phyloP scores from a whole-genome alignment of 495 filamentous ascomycete genomes.

The Aspergillus conjunctus region DNA sequence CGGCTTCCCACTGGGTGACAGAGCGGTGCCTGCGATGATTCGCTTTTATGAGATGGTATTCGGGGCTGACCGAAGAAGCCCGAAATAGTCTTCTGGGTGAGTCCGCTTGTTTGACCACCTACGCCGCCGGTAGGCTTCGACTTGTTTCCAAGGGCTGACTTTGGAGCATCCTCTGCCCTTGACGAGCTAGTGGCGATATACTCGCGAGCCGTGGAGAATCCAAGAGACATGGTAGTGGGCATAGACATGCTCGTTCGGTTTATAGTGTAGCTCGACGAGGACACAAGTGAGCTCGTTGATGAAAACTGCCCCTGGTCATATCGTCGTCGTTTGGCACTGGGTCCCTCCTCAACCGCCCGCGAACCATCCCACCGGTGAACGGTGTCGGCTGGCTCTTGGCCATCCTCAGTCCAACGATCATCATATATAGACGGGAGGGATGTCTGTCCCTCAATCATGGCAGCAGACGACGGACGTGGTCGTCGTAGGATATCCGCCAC shows the following conservation, averaged over 20 bases:
- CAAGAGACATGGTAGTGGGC: constrained; percentile 39
- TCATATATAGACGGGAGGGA: constrained; percentile 57
- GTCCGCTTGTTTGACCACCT: constrained; percentile 24
- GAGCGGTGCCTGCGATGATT: constrained; percentile 10
- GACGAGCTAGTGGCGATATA: constrained; percentile 37
- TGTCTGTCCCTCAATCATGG: constrained; percentile 50
- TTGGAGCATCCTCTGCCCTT: constrained; percentile 11
- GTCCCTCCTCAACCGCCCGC: constrained; percentile 27
- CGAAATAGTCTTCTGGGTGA: constrained; percentile 44
- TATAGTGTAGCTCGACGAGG: constrained; percentile 31
- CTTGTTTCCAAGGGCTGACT: constrained; percentile 21
- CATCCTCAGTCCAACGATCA: constrained; percentile 63
- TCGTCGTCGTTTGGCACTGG: constrained; percentile 40
- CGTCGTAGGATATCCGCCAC: constrained; percentile 67
- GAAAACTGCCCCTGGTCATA: constrained; percentile 30
- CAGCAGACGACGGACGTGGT: constrained; percentile 48
- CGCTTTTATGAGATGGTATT: constrained; percentile 18
- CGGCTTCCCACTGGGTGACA: constrained; percentile 7
- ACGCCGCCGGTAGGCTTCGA: constrained; percentile 21
- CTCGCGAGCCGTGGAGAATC: constrained; percentile 47
- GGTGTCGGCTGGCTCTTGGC: constrained; percentile 50
- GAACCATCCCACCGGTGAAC: constrained; percentile 40
- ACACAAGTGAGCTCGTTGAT: constrained; percentile 28
- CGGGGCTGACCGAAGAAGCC: constrained; percentile 36
- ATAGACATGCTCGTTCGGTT: constrained; percentile 36